These are phyloP conservation scores for Porphyridium purpureum DNA, from an alignment of 23 red algal species.

Conservation along the genomic window DNA sequence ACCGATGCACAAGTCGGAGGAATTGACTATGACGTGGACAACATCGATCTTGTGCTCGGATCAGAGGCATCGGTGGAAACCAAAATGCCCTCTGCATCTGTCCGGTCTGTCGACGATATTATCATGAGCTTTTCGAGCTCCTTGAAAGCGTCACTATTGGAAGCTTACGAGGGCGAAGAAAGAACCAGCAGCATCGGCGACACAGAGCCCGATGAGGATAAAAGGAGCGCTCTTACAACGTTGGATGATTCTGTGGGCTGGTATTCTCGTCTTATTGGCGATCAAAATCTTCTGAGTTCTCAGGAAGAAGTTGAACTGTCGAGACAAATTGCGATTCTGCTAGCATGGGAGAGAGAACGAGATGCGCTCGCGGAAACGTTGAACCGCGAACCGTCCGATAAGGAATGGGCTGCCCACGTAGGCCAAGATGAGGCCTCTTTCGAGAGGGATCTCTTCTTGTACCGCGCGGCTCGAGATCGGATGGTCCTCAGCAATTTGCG, in stretches of 20 bases:
- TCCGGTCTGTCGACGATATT: too few species aligned
- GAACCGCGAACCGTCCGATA: background rate
- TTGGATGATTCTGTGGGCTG: background rate
- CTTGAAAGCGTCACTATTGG: too few species aligned
- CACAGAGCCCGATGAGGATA: too few species aligned
- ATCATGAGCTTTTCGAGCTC: too few species aligned
- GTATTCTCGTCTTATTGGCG: background rate
- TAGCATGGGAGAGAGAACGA: background rate
- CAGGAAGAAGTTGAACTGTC: background rate
- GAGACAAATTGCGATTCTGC: background rate
- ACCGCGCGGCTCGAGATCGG: background rate
- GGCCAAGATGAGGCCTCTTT: background rate
- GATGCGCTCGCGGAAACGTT: background rate
- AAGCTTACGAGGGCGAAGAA: too few species aligned
- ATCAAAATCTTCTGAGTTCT: background rate
- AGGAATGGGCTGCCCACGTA: background rate
- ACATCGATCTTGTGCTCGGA: too few species aligned
- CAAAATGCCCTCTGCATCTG: too few species aligned
- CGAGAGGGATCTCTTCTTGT: background rate
- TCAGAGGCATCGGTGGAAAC: too few species aligned
- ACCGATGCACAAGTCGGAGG: too few species aligned
- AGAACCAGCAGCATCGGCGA: too few species aligned
- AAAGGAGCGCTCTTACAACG: too few species aligned
- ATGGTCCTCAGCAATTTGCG: constrained; percentile 8
- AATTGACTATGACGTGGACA: too few species aligned